Evolutionary conservation across 208 protist species (phyloP).

Genomic region (Leishmania guyanensis): DNA sequence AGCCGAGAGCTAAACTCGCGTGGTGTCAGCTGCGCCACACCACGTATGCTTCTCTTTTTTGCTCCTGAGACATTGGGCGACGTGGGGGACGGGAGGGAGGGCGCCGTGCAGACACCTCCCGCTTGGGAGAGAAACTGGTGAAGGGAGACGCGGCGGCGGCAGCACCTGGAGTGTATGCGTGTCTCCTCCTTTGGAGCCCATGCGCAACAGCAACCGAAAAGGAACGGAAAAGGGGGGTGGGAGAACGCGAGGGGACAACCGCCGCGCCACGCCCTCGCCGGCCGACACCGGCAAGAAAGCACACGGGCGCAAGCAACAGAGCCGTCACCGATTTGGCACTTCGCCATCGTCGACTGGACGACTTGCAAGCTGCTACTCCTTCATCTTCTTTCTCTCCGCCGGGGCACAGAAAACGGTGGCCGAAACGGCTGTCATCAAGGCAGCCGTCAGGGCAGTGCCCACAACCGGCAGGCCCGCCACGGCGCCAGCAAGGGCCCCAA

Average conservation of each 20-base stretch:
- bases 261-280: neutral
- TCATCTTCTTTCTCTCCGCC: neutral
- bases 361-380: constrained; percentile 3
- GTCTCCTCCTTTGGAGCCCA: neutral
- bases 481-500: constrained; percentile 18
- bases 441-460: constrained; percentile 10
- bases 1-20: neutral
- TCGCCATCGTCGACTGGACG: neutral
- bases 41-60: neutral
- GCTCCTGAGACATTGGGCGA: neutral
- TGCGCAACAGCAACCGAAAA: neutral
- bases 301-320: neutral
- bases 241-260: neutral
- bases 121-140: neutral
- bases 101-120: neutral
- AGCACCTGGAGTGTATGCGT: neutral
- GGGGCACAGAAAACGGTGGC: constrained; percentile 5
- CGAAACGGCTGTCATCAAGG: constrained; percentile 7
- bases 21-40: neutral
- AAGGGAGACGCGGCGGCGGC: neutral
- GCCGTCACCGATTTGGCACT: neutral
- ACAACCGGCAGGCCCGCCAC: constrained; percentile 12
- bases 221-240: neutral
- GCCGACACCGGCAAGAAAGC: neutral
- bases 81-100: neutral